These are phyloP conservation scores for Erythrobasidium yunnanense DNA, from an alignment of 768 basidiomycete genomes.

Conservation along the genomic window DNA sequence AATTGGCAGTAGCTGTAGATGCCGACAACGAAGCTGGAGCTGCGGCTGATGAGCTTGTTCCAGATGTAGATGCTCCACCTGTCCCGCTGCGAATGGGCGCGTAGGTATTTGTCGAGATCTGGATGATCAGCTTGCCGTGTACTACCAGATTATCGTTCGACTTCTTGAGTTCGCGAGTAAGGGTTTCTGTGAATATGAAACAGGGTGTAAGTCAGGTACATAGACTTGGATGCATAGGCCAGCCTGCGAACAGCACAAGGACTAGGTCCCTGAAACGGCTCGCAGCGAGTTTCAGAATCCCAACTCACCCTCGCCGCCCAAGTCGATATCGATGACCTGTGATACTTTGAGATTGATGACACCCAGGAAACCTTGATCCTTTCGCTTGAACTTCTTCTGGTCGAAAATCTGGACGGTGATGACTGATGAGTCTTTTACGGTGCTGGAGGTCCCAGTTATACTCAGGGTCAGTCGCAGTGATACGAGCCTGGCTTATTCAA, in stretches of 20 bases:
- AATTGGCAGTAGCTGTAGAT: conserved; percentile 1
- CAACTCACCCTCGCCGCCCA: conserved; percentile 78
- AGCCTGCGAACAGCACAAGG: too few species aligned
- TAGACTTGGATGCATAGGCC: too few species aligned
- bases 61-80: not conserved
- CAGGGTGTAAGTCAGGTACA: too few species aligned
- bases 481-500: too few species aligned
- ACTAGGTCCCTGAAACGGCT: too few species aligned
- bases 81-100: conserved; percentile 66
- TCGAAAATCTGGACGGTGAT: conserved; percentile 98
- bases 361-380: conserved; percentile 94
- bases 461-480: not conserved
- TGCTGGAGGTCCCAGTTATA: conserved; percentile 47
- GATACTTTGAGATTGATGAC: conserved; percentile 90
- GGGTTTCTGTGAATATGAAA: conserved; percentile 60
- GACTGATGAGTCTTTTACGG: conserved; percentile 93
- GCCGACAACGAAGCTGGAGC: conserved; percentile 9
- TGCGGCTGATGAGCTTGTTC: conserved; percentile 12
- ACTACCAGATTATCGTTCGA: conserved; percentile 98
- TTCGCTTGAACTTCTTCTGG: conserved; percentile 96
- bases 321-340: conserved; percentile 78
- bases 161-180: conserved; percentile 91
- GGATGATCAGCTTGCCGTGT: conserved; percentile 92
- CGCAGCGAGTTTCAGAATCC: too few species aligned
- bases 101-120: conserved; percentile 80